These are phyloP conservation scores for Elongisporangium anandrum DNA, from an alignment of 352 stramenopile genomes.

Conservation along the genomic window DNA sequence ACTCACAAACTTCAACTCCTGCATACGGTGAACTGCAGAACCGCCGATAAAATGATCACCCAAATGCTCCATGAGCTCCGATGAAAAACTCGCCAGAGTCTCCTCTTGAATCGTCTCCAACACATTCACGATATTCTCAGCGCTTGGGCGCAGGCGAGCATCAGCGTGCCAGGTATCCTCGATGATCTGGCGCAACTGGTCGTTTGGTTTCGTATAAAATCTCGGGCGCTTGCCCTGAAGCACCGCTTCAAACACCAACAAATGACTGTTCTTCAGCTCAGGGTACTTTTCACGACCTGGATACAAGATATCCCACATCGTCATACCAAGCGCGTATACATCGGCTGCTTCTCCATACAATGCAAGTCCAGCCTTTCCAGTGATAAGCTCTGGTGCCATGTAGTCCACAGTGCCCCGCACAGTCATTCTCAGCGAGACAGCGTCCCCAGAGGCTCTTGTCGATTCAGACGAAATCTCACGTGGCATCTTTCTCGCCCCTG, in stretches of 20 bases:
- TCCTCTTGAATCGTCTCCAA: conserved; percentile 50
- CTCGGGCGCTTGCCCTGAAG: conserved; percentile 47
- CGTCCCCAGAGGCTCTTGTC: conserved; percentile 9
- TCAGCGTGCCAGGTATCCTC: conserved; percentile 38
- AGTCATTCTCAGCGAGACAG: conserved; percentile 35
- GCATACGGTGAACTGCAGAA: conserved; percentile 22
- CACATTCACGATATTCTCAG: conserved; percentile 30
- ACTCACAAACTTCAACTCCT: conserved; percentile 17
- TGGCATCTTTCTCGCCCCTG: neutral
- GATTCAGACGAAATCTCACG: neutral
- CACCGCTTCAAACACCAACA: conserved; percentile 72
- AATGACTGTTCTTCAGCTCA: conserved; percentile 46
- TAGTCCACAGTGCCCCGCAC: conserved; percentile 71
- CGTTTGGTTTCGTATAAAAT: conserved; percentile 21
- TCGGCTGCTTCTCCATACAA: conserved; percentile 69
- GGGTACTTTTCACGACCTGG: conserved; percentile 63
- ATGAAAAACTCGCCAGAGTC: conserved; percentile 7
- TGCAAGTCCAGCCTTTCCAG: conserved; percentile 59
- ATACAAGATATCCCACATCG: conserved; percentile 73
- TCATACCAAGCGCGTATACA: conserved; percentile 72
- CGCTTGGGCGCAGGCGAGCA: conserved; percentile 28
- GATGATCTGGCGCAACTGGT: conserved; percentile 36
- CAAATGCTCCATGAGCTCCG: neutral
- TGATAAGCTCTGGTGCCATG: conserved; percentile 82
- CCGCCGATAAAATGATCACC: conserved; percentile 25